These are phyloP conservation scores for Trematosphaeria pertusa DNA, from an alignment of 2,329 filamentous ascomycete species.

Conservation along the genomic window DNA sequence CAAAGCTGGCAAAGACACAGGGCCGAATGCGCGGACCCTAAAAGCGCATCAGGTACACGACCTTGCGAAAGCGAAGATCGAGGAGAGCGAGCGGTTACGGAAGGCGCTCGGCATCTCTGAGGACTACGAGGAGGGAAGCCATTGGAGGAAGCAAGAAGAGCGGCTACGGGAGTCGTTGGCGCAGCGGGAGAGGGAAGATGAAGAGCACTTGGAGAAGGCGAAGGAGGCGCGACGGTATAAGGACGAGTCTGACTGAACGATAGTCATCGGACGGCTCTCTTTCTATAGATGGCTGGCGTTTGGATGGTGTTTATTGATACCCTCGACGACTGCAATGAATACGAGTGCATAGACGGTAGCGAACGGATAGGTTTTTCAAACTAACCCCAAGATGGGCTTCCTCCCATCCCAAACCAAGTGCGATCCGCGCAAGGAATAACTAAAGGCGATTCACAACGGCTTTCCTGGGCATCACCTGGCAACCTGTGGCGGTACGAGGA, in stretches of 20 bases:
- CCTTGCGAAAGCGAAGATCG: constrained; percentile 92
- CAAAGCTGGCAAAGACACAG: constrained; percentile 43
- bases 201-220: constrained; percentile 30
- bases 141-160: constrained; percentile 87
- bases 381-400: too few relatives aligned
- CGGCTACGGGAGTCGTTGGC: constrained; percentile 57
- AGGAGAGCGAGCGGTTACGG: constrained; percentile 88
- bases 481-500: too few relatives aligned
- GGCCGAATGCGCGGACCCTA: constrained; percentile 62
- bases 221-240: constrained; percentile 34
- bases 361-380: too few relatives aligned
- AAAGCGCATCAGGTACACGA: constrained; percentile 97
- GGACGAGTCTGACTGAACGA: constrained; percentile 42
- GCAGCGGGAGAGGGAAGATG: constrained; percentile 49
- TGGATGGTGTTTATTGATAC: too few relatives aligned
- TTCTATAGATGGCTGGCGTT: too few relatives aligned
- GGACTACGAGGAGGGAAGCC: constrained; percentile 83
- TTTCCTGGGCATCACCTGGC: too few relatives aligned
- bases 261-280: too few relatives aligned
- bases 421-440: too few relatives aligned
- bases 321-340: too few relatives aligned
- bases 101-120: constrained; percentile 86
- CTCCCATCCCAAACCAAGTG: too few relatives aligned
- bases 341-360: too few relatives aligned
- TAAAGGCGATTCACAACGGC: too few relatives aligned